A percentile compares a stretch with the other conserved stretches of the same genome.
These are phyloP conservation scores for Melampsora americana DNA, from an alignment of 1,284 basidiomycete species.

Conservation along the genomic window DNA sequence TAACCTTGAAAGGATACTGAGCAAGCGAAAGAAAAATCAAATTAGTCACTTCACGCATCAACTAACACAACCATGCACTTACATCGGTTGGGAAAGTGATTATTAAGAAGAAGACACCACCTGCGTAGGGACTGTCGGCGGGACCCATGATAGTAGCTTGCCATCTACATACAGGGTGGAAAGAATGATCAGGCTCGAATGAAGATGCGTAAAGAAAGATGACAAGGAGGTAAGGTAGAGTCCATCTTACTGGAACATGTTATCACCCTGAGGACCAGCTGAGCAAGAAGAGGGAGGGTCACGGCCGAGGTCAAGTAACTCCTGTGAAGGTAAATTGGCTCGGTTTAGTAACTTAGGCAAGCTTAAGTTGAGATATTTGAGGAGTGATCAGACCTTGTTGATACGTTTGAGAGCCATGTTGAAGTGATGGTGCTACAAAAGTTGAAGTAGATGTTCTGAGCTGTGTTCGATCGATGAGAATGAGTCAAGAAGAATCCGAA, in stretches of 20 bases:
- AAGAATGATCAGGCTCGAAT: background rate
- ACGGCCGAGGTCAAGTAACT: slow-evolving; percentile 93
- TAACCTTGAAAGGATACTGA: slow-evolving; percentile 77
- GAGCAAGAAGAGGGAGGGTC: slow-evolving; percentile 97
- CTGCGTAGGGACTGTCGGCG: slow-evolving; percentile 91
- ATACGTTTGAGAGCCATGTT: slow-evolving; percentile 94
- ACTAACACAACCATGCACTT: background rate
- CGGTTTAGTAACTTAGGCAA: slow-evolving; percentile 29
- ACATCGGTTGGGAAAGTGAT: slow-evolving; percentile 84
- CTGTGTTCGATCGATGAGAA: background rate
- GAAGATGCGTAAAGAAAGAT: background rate
- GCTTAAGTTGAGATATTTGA: background rate
- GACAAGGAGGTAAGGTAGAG: background rate
- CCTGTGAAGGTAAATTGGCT: slow-evolving; percentile 60
- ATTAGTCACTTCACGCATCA: background rate
- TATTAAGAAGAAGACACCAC: slow-evolving; percentile 67
- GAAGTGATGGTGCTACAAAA: background rate
- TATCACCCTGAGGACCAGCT: slow-evolving; percentile 89
- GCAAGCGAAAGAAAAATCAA: background rate
- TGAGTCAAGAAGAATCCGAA: background rate
- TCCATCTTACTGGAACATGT: slow-evolving; percentile 75
- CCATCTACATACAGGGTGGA: slow-evolving; percentile 57
- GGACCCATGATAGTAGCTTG: slow-evolving; percentile 97
- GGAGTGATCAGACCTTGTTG: slow-evolving; percentile 73
- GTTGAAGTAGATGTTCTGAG: background rate